These are phyloP conservation scores for Hymenoscyphus fraxineus DNA, from an alignment of 2,329 filamentous ascomycete species.

Conservation along the genomic window DNA sequence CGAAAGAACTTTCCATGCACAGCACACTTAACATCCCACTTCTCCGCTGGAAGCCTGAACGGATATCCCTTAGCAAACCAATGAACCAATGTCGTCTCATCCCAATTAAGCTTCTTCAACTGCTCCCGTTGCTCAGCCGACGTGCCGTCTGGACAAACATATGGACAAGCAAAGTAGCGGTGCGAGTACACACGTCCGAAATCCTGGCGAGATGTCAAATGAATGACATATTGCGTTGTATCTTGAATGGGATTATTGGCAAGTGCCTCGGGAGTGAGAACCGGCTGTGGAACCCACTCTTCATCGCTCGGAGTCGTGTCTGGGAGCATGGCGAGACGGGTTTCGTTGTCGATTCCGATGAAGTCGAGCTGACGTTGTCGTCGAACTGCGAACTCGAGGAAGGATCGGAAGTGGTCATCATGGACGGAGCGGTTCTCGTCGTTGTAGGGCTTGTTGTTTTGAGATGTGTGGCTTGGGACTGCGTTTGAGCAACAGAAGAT, in stretches of 20 bases:
- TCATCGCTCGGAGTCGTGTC: constrained; percentile 2
- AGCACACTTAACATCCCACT: constrained; percentile 31
- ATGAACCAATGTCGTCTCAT: constrained; percentile 24
- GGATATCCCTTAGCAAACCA: constrained; percentile 28
- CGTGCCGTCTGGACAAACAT: background rate
- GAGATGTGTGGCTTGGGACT: constrained; percentile 6
- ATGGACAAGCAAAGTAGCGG: constrained; percentile 30
- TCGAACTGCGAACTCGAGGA: constrained; percentile 20
- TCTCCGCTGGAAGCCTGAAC: constrained; percentile 28
- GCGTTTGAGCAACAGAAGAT: constrained; percentile 27
- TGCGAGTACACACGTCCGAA: constrained; percentile 29
- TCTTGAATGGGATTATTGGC: constrained; percentile 26
- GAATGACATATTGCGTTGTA: constrained; percentile 26
- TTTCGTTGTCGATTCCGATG: background rate
- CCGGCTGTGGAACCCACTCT: constrained; percentile 12
- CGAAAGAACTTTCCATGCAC: constrained; percentile 27
- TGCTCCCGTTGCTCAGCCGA: too few relatives aligned
- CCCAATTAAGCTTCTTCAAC: constrained; percentile 25
- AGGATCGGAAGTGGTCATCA: constrained; percentile 22
- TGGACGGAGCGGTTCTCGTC: constrained; percentile 26
- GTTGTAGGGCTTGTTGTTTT: constrained; percentile 19
- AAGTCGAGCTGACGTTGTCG: constrained; percentile 11
- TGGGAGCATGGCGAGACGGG: background rate
- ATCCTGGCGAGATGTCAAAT: constrained; percentile 28
- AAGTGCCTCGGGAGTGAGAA: constrained; percentile 23